phyloP scores from a whole-genome alignment of 345 rosid species.

The Kernera saxatilis region DNA sequence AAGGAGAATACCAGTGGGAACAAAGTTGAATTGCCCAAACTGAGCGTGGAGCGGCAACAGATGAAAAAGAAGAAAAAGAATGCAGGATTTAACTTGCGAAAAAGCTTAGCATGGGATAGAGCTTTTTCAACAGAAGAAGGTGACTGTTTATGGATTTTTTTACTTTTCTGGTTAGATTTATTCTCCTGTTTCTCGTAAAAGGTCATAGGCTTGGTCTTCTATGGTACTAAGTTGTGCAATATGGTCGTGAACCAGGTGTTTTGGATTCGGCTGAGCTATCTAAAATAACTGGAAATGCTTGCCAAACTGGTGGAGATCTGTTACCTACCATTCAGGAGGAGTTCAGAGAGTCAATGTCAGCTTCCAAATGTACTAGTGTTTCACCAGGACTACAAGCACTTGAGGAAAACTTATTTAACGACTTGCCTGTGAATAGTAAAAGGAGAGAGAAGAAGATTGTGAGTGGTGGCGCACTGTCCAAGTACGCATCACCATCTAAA shows the following conservation, averaged over 20 bases:
- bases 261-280: slow-evolving; percentile 65
- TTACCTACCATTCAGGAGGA: slow-evolving; percentile 59
- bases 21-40: slow-evolving; percentile 47
- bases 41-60: slow-evolving; percentile 58
- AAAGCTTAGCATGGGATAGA: slow-evolving; percentile 88
- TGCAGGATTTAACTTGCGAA: slow-evolving; percentile 71
- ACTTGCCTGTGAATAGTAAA: slow-evolving; percentile 39
- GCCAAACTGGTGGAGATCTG: slow-evolving; percentile 37
- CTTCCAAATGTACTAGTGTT: slow-evolving; percentile 23
- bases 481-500: slow-evolving; percentile 35
- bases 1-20: slow-evolving; percentile 46
- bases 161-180: background rate
- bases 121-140: slow-evolving; percentile 96
- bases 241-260: slow-evolving; percentile 43
- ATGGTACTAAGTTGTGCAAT: slow-evolving; percentile 1
- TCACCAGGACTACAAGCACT: slow-evolving; percentile 40
- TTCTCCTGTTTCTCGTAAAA: background rate
- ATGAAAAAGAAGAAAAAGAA: slow-evolving; percentile 91
- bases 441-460: slow-evolving; percentile 31
- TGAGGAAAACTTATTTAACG: slow-evolving; percentile 45
- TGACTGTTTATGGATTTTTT: slow-evolving; percentile 5
- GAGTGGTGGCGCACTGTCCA: slow-evolving; percentile 23
- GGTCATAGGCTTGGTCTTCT: slow-evolving; percentile 8
- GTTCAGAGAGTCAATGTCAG: slow-evolving; percentile 36
- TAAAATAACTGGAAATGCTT: slow-evolving; percentile 48